These are phyloP conservation scores for Diacronema lutheri DNA, from an alignment of 78 protist genomes.

Conservation along the genomic window DNA sequence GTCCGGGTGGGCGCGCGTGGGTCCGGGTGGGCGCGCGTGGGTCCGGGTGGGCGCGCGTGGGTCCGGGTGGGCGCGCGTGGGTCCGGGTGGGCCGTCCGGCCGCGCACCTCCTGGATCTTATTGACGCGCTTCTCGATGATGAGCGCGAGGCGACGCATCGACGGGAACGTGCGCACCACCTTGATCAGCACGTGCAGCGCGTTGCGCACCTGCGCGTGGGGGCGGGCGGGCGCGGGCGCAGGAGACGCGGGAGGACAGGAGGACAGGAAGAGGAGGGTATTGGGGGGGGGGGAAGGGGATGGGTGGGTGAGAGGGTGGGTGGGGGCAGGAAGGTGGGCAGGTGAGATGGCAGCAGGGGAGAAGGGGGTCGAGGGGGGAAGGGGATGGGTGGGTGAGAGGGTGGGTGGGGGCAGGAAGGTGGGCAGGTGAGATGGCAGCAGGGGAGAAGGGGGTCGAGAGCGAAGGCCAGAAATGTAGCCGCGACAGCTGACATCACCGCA, in stretches of 20 bases:
- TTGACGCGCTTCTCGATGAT: background rate
- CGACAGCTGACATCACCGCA: too few species aligned
- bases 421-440: too few species aligned
- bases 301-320: background rate
- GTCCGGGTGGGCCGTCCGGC: too few species aligned
- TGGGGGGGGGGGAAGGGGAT: background rate
- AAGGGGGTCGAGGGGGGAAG: background rate
- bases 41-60: too few species aligned
- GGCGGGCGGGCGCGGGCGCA: too few species aligned
- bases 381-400: background rate
- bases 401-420: too few species aligned
- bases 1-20: too few species aligned
- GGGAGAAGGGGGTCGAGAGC: background rate
- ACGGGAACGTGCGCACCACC: background rate
- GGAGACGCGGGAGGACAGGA: background rate
- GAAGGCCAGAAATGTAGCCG: too few species aligned
- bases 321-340: too few species aligned
- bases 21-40: too few species aligned
- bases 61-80: too few species aligned
- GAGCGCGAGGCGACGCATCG: background rate
- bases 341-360: too few species aligned
- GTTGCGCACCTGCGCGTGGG: conserved; percentile 1
- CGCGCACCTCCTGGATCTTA: background rate
- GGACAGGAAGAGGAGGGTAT: background rate
- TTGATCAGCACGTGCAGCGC: conserved; percentile 17